Percentiles rank a stretch among this genome's conserved stretches.
phyloP scores from a whole-genome alignment of 2,329 filamentous ascomycete genomes.

The Trichoderma polysporum region DNA sequence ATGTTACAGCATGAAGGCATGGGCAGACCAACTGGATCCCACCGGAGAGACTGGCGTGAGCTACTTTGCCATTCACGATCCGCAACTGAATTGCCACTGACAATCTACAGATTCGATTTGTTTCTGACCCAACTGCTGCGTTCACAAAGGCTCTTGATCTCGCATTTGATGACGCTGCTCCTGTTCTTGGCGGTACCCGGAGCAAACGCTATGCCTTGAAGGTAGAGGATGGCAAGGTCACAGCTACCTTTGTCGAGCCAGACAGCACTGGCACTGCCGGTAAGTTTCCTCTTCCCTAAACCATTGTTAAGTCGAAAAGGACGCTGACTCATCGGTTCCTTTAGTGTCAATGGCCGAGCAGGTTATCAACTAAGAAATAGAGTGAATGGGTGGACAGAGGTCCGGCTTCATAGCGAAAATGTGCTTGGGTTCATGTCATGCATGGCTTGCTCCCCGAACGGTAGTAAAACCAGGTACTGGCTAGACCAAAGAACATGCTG shows the following conservation, averaged over 20 bases:
- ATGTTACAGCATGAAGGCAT: conserved; percentile 76
- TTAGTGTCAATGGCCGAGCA: conserved; percentile 53
- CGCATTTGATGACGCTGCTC: conserved; percentile 68
- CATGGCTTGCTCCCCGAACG: neutral
- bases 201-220: conserved; percentile 87
- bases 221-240: conserved; percentile 81
- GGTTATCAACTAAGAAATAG: conserved; percentile 39
- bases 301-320: neutral
- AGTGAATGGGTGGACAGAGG: neutral
- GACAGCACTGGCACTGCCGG: conserved; percentile 82
- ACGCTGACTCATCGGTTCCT: neutral
- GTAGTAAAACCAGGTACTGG: neutral
- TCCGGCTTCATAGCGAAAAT: neutral
- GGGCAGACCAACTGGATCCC: conserved; percentile 76
- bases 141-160: conserved; percentile 86
- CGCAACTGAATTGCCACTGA: neutral
- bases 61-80: conserved; percentile 26
- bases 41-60: conserved; percentile 71
- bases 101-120: conserved; percentile 71
- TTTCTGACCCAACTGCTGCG: conserved; percentile 74
- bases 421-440: neutral
- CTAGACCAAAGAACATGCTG: neutral
- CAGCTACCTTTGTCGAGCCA: conserved; percentile 77
- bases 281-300: conserved; percentile 41
- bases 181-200: conserved; percentile 78